These are phyloP conservation scores for Colletotrichum orchidophilum DNA, from an alignment of 2,329 filamentous ascomycete genomes.

Conservation along the genomic window DNA sequence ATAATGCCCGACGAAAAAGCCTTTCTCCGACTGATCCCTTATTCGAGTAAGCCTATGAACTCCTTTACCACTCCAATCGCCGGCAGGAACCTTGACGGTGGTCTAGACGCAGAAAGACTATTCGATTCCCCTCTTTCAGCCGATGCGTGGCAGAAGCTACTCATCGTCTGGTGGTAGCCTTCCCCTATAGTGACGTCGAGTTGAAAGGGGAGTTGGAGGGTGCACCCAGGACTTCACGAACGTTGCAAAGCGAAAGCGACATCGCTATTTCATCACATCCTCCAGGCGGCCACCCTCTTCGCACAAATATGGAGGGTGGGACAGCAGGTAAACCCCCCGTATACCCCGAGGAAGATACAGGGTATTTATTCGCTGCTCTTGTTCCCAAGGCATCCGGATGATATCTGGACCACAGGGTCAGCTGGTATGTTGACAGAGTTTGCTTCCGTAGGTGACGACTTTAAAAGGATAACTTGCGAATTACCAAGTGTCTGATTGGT, in stretches of 20 bases:
- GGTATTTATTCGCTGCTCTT: background rate
- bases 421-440: background rate
- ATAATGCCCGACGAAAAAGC: too few species aligned
- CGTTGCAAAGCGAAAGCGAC: conserved; percentile 9
- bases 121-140: conserved; percentile 18
- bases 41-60: background rate
- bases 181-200: background rate
- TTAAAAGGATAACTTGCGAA: conserved; percentile 15
- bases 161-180: background rate
- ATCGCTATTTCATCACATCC: background rate
- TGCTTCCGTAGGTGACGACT: conserved; percentile 3
- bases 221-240: background rate
- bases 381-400: background rate
- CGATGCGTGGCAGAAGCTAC: conserved; percentile 18
- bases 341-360: background rate
- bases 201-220: background rate
- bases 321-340: background rate
- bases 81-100: background rate
- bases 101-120: background rate
- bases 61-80: background rate
- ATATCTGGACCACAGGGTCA: background rate
- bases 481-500: background rate
- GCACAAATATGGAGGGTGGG: background rate
- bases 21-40: background rate
- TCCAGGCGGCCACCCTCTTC: background rate